Evolutionary conservation across 2,329 filamentous ascomycete species (phyloP), one percentile per base, ranked within the genome.

Genomic region (Cytospora schulzeri): DNA sequence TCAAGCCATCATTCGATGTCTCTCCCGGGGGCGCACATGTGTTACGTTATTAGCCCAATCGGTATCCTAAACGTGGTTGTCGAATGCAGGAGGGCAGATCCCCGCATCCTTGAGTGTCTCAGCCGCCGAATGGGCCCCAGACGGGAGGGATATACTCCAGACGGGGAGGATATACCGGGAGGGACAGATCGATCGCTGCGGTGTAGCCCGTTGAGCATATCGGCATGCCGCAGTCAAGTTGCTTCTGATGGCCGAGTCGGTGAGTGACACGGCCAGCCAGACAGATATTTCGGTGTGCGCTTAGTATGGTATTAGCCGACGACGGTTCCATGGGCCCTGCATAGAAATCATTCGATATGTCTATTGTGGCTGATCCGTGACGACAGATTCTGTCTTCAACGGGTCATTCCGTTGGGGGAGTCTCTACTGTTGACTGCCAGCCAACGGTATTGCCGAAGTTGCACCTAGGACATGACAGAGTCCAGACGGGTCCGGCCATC

Each of bases 281-380:
- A 26, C 38, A 33, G 54, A 29, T 53, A 33, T 33, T 28, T 61
- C 51, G 35, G 52, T 50, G 38, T 35, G 55, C 26, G 28, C n/a
- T 56, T 8, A 50, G 19, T 22, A 19, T 24, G 3, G n/a, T 24
- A 48, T 24, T 48, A 35, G 52, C 22, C 52, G 26, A 29, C 59
- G 38, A 45, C 33, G n/a, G 28, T 62, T 56, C 41, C 52, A 41
- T 52, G 9, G 31, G 28, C 24, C 35, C 29, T 45, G 60, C 64
- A 63, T 54, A 19, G 26, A 31, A 63, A 63, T 59, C 64, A 63
- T 66, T 55, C 64, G 64, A 66, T 63, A 56, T 59, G 31, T 26
- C 51, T 53, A 29, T 56, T 59, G 60, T 63, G 50, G 56, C 60
- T 65, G 51, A 63, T 31, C 41, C 56, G 55, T 50, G 53, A 48